Conservation (phyloP, 2,329 filamentous ascomycete genomes). For the Monilinia fructigena region DNA sequence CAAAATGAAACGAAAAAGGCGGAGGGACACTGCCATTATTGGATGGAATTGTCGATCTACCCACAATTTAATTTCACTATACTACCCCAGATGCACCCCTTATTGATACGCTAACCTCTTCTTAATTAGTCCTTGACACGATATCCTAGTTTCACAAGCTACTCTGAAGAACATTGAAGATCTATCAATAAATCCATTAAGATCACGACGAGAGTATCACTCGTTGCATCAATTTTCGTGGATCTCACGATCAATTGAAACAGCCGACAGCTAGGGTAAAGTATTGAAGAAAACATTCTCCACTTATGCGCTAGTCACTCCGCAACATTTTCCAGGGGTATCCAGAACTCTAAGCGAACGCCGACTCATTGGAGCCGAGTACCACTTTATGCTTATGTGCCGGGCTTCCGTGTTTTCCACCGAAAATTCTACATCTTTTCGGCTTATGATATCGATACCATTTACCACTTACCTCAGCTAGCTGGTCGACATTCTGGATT, state of each 20-base stretch:
- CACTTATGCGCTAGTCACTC: background rate
- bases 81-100: background rate
- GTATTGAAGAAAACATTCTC: background rate
- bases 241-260: no score
- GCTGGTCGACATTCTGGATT: background rate
- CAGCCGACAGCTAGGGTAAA: background rate
- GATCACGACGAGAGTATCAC: background rate
- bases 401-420: no score
- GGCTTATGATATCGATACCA: background rate
- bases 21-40: background rate
- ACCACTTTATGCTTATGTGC: background rate
- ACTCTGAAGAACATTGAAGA: background rate
- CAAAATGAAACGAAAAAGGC: background rate
- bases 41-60: background rate
- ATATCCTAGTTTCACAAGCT: background rate
- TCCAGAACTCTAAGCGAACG: conserved; percentile 5
- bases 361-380: background rate
- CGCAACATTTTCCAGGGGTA: background rate
- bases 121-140: background rate
- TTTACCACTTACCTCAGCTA: background rate
- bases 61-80: background rate
- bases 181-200: background rate
- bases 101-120: background rate
- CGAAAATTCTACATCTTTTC: background rate
- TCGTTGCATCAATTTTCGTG: background rate